A percentile compares a stretch with the other conserved stretches of the same genome.
Conservation (phyloP, 768 basidiomycete genomes). For the Pulveroboletus sp. region DNA sequence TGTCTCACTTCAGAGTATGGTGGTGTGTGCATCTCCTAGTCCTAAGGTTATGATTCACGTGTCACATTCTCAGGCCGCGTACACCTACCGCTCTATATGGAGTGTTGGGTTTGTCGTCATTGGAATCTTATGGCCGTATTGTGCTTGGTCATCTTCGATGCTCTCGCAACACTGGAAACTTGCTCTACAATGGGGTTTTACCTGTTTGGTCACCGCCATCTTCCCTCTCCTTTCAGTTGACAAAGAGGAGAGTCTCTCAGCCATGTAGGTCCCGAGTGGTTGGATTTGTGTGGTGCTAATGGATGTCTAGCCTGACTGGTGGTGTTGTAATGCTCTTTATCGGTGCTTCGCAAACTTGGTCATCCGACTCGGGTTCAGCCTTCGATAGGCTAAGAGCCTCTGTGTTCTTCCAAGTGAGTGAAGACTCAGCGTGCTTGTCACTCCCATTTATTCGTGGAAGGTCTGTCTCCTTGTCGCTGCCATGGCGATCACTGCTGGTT, state of each 20-base stretch:
- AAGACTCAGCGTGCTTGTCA: neutral
- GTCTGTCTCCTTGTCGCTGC: conserved; percentile 38
- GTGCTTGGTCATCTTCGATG: conserved; percentile 40
- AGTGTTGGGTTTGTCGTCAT: conserved; percentile 57
- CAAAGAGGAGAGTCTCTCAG: conserved; percentile 54
- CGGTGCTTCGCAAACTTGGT: conserved; percentile 23
- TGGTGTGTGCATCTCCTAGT: conserved; percentile 43
- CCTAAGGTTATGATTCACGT: neutral
- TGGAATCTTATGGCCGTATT: conserved; percentile 62
- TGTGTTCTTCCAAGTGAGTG: conserved; percentile 23
- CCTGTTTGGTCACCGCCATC: conserved; percentile 51
- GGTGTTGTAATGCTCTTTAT: conserved; percentile 41
- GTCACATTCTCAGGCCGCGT: conserved; percentile 47
- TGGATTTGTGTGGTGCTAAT: conserved; percentile 5
- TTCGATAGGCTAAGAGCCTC: conserved; percentile 3
- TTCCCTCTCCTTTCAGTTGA: conserved; percentile 75
- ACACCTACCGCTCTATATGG: conserved; percentile 70
- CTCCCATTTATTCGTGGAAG: conserved; percentile 27
- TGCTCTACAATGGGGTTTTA: conserved; percentile 39
- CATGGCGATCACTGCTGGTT: conserved; percentile 53
- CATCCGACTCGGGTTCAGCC: neutral
- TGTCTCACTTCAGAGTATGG: conserved; percentile 59
- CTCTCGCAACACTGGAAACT: conserved; percentile 26
- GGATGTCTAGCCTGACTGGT: conserved; percentile 39
- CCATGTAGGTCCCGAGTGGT: conserved; percentile 49